These are phyloP conservation scores for Trichosanthes cucumerina DNA, from an alignment of 306 rosid genomes.

Conservation along the genomic window DNA sequence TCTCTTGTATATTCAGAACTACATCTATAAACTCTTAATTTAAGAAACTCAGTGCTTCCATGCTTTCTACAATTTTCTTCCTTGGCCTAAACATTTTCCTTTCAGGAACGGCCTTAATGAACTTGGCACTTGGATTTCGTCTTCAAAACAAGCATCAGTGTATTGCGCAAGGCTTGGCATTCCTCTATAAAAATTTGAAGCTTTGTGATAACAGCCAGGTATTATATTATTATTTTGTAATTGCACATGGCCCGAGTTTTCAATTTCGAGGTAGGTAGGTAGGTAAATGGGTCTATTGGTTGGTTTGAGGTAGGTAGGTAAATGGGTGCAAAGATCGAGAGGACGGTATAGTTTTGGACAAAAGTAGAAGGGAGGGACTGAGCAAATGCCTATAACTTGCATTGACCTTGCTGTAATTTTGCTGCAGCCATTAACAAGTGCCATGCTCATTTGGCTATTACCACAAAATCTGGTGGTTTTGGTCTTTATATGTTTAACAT, in stretches of 20 bases:
- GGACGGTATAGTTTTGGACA: not conserved
- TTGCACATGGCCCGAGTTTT: too few species aligned
- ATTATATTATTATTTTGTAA: not conserved
- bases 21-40: not conserved
- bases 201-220: slow-evolving; percentile 75
- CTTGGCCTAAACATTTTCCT: not conserved
- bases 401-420: not conserved
- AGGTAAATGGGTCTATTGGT: too few species aligned
- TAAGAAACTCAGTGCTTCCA: not conserved
- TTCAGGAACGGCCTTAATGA: slow-evolving; percentile 75
- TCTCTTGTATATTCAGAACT: not conserved
- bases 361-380: not conserved
- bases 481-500: not conserved
- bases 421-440: not conserved
- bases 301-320: not conserved
- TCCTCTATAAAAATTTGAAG: slow-evolving; percentile 63
- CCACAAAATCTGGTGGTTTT: not conserved
- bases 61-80: not conserved
- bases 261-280: too few species aligned
- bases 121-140: slow-evolving; percentile 70
- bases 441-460: not conserved
- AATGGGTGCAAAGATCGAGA: not conserved
- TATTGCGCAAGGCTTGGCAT: slow-evolving; percentile 76
- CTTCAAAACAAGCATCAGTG: slow-evolving; percentile 90
- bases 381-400: not conserved